Conservation (phyloP, 768 basidiomycete genomes). For the Basidioascus undulatus region DNA sequence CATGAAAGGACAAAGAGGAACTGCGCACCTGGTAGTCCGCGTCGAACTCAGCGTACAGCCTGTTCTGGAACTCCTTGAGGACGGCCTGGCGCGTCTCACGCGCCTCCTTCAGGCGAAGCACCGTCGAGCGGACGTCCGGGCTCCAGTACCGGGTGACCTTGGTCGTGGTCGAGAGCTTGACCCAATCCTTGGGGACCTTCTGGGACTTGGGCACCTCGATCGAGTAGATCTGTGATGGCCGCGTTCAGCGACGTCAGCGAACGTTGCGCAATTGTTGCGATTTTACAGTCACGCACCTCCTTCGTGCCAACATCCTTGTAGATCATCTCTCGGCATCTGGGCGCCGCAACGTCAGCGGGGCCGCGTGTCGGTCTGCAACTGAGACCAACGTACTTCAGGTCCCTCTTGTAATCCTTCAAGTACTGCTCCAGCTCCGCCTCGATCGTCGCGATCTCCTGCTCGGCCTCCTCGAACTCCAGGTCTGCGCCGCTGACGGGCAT, state of each 20-base stretch:
- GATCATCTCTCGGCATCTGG: background rate
- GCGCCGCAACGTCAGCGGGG: background rate
- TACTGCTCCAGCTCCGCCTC: constrained; percentile 48
- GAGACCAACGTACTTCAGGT: constrained; percentile 30
- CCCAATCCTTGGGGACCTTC: constrained; percentile 61
- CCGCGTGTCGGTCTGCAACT: background rate
- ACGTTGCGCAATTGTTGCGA: too few species aligned
- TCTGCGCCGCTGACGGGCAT: constrained; percentile 69
- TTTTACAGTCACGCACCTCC: constrained; percentile 3
- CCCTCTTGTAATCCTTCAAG: constrained; percentile 38
- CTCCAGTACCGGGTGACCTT: constrained; percentile 52
- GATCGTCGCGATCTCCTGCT: constrained; percentile 39
- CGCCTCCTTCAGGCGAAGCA: constrained; percentile 75
- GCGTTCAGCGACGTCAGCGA: too few species aligned
- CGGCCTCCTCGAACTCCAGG: constrained; percentile 53
- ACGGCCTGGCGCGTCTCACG: constrained; percentile 60
- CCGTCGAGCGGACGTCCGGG: constrained; percentile 38
- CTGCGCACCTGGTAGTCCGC: constrained; percentile 30
- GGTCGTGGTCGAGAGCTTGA: constrained; percentile 32
- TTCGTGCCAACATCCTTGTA: constrained; percentile 13
- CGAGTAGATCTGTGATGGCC: constrained; percentile 80
- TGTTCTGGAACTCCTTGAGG: constrained; percentile 59
- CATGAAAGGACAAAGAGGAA: background rate
- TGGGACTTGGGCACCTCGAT: constrained; percentile 40
- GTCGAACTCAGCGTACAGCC: constrained; percentile 53